Evolutionary conservation across 495 filamentous ascomycete species (phyloP).

Genomic region (Aspergillus sparsus): DNA sequence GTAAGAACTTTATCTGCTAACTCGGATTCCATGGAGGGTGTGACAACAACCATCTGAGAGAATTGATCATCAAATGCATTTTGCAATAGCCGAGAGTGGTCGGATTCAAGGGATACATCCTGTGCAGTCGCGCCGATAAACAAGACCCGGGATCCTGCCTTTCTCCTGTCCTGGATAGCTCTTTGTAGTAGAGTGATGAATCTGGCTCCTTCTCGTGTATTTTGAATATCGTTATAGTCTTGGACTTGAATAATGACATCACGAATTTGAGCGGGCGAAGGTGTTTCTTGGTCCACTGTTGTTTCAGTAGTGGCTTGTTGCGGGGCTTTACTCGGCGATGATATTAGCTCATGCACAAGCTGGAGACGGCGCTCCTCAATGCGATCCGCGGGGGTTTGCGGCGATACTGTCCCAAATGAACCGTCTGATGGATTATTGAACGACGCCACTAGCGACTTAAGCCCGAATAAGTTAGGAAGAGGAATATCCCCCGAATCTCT

Average conservation of each 20-base stretch:
- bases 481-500: slow-evolving; percentile 38
- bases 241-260: slow-evolving; percentile 74
- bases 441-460: slow-evolving; percentile 42
- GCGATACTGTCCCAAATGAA: slow-evolving; percentile 22
- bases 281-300: slow-evolving; percentile 1
- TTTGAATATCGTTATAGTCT: slow-evolving; percentile 75
- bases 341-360: slow-evolving; percentile 41
- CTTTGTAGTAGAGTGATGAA: slow-evolving; percentile 67
- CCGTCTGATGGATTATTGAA: slow-evolving; percentile 37
- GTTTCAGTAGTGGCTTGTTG: slow-evolving; percentile 9
- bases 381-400: slow-evolving; percentile 20
- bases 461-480: slow-evolving; percentile 36
- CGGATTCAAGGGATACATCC: slow-evolving; percentile 29
- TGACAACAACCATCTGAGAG: slow-evolving; percentile 53
- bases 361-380: slow-evolving; percentile 37
- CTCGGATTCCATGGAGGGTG: slow-evolving; percentile 39
- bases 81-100: slow-evolving; percentile 52
- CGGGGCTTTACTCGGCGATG: slow-evolving; percentile 23
- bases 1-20: slow-evolving; percentile 40
- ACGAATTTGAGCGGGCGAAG: slow-evolving; percentile 25
- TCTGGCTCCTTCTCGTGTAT: slow-evolving; percentile 59
- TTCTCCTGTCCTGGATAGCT: slow-evolving; percentile 68
- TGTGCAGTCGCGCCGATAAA: slow-evolving; percentile 69
- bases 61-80: slow-evolving; percentile 53
- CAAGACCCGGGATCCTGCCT: slow-evolving; percentile 66